phyloP scores from a whole-genome alignment of 306 rosid genomes.

The Canavalia ensiformis region DNA sequence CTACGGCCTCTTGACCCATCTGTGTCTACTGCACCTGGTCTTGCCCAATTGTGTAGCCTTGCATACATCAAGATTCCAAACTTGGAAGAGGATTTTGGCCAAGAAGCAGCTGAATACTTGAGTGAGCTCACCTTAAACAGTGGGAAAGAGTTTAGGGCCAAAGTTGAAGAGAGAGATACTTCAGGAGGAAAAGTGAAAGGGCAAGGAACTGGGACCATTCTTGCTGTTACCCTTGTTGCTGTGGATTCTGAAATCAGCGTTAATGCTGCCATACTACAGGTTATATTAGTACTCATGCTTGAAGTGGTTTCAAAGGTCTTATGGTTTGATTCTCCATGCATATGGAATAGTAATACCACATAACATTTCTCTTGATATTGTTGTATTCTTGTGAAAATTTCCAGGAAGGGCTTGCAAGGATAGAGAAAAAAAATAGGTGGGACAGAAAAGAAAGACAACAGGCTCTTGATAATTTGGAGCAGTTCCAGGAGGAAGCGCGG shows the following conservation, averaged over 20 bases:
- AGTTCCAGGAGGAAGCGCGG: slow-evolving; percentile 82
- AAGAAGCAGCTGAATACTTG: slow-evolving; percentile 90
- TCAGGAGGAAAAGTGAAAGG: slow-evolving; percentile 92
- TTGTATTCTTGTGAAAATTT: slow-evolving; percentile 46
- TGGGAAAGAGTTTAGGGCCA: slow-evolving; percentile 85
- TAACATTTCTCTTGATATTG: slow-evolving; percentile 7
- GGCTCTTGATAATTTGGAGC: slow-evolving; percentile 80
- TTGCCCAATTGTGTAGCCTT: slow-evolving; percentile 92
- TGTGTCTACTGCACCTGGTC: slow-evolving; percentile 84
- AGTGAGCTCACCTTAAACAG: slow-evolving; percentile 68
- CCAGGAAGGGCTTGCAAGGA: slow-evolving; percentile 92
- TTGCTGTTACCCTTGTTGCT: slow-evolving; percentile 82
- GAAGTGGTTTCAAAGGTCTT: slow-evolving; percentile 28
- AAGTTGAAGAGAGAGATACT: slow-evolving; percentile 86
- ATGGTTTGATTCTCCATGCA: not conserved
- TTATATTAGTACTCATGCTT: slow-evolving; percentile 38
- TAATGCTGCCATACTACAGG: slow-evolving; percentile 94
- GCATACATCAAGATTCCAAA: slow-evolving; percentile 84
- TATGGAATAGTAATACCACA: not conserved
- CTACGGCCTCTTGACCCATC: slow-evolving; percentile 87
- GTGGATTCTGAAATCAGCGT: slow-evolving; percentile 87
- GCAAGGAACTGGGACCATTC: slow-evolving; percentile 90
- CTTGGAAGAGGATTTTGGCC: slow-evolving; percentile 93
- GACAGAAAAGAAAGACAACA: slow-evolving; percentile 72
- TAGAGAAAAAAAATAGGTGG: slow-evolving; percentile 83